These are phyloP conservation scores for Verbena officinalis DNA, from an alignment of 257 asterid genomes.

Conservation along the genomic window DNA sequence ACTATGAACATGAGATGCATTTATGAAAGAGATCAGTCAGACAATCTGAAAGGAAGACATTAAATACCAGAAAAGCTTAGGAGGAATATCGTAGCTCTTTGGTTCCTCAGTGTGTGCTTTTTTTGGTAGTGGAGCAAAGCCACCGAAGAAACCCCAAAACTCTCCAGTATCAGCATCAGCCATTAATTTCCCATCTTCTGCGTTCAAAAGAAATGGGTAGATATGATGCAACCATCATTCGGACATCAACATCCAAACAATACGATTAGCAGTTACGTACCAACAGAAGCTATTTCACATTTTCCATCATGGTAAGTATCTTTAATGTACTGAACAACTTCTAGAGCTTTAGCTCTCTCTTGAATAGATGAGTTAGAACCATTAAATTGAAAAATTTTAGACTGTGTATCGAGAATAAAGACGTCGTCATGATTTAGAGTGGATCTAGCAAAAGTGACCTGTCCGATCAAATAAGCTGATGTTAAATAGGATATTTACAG, in stretches of 20 bases:
- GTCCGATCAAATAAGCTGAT: conserved; percentile 23
- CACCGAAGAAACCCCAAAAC: conserved; percentile 91
- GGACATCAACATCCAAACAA: conserved; percentile 20
- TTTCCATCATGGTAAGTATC: conserved; percentile 79
- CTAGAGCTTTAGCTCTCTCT: conserved; percentile 92
- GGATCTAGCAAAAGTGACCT: conserved; percentile 78
- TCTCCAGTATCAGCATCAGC: conserved; percentile 88
- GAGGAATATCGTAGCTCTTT: conserved; percentile 24
- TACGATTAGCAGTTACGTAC: conserved; percentile 41
- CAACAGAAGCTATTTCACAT: conserved; percentile 81
- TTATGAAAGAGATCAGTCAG: conserved; percentile 26
- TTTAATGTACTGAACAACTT: conserved; percentile 85
- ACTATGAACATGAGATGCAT: conserved; percentile 28
- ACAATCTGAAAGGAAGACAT: conserved; percentile 28
- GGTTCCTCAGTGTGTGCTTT: conserved; percentile 39
- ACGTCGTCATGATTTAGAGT: conserved; percentile 81
- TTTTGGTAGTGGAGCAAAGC: conserved; percentile 92
- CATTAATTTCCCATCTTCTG: conserved; percentile 88
- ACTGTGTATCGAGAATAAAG: conserved; percentile 73
- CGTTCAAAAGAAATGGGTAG: conserved; percentile 31
- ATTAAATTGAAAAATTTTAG: conserved; percentile 77
- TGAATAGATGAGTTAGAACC: conserved; percentile 81
- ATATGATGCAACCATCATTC: conserved; percentile 14
- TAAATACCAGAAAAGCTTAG: conserved; percentile 67
- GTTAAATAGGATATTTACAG: not conserved